Base-by-base conservation (phyloP, 1,284 basidiomycete genomes). In the Ceraceosorus guamensis region DNA sequence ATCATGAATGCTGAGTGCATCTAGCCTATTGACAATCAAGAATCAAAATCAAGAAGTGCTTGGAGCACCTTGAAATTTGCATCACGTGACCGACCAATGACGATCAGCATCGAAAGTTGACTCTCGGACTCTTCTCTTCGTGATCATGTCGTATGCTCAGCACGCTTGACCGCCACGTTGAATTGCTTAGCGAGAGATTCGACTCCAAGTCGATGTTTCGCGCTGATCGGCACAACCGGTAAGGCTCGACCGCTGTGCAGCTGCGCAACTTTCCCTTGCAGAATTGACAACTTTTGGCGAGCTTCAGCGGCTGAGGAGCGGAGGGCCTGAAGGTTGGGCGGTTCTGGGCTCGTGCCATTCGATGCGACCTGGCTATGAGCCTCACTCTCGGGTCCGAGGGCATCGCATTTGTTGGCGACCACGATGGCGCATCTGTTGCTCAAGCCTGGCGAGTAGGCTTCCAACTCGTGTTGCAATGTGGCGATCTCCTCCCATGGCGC, bases 391-490 rank as follows among this genome's bases (percentile, higher is more conserved):
- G 50, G 50, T 3, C 49, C 53, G 6, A 57, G 53, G 6, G 33
- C n/a, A 30, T 57, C 56, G 37, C 56, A 57, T 34, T 57, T 57
- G 34, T 57, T 57, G 2, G 56, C 56, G 24, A 97, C 81, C 31
- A 99, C 86, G 69, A 76, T 60, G n/a, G 62, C 55, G 4, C 76
- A 64, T 34, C 71, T 86, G 16, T 77, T 71, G 61, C 86, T 87
- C 79, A 96, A 83, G 1, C 88, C 89, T 1, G 81, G 78, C 71
- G 88, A 51, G 49, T 95, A 92, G 57, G 83, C 84, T 70, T 95
- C 89, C 32, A 95, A 80, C 77, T 97, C 91, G 32, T 85, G 82
- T 39, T 82, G 81, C 4, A 97, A 80, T 5, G 86, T 81, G 3
- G 78, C 69, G 16, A 96, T 79, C 57, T 92, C 89, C 14, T 86